Percentiles rank a stretch among this genome's conserved stretches.
phyloP scores from a whole-genome alignment of 306 rosid genomes.

The Casuarina cunninghamiana region DNA sequence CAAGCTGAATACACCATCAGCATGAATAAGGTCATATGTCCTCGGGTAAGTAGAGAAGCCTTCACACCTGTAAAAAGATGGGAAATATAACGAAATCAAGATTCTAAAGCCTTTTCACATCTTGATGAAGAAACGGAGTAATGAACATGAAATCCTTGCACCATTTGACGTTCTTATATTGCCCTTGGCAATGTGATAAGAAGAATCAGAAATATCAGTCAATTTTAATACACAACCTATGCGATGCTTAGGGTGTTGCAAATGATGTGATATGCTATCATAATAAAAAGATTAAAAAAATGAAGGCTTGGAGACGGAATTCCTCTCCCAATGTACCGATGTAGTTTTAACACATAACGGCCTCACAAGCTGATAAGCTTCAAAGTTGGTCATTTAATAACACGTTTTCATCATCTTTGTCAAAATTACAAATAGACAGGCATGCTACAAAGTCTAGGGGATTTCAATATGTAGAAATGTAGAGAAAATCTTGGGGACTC shows the following conservation, averaged over 20 bases:
- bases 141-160: neutral
- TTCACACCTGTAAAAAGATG: conserved; percentile 78
- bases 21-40: conserved; percentile 92
- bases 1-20: conserved; percentile 73
- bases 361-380: neutral
- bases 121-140: conserved; percentile 8
- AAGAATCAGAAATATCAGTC: neutral
- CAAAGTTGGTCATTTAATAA: neutral
- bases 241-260: neutral
- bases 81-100: conserved; percentile 18
- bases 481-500: conserved; percentile 6
- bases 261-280: conserved; percentile 3
- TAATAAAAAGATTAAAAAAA: neutral
- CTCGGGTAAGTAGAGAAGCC: conserved; percentile 99
- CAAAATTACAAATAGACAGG: neutral
- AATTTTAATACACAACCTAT: neutral
- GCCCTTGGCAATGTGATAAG: neutral
- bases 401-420: conserved; percentile 2
- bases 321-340: neutral
- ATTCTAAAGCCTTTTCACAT: conserved; percentile 8
- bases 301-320: neutral
- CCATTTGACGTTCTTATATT: neutral
- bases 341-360: neutral
- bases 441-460: conserved; percentile 7
- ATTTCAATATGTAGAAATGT: neutral